Conservation (phyloP, 441 rosid genomes). For the Theobroma grandiflorum region DNA sequence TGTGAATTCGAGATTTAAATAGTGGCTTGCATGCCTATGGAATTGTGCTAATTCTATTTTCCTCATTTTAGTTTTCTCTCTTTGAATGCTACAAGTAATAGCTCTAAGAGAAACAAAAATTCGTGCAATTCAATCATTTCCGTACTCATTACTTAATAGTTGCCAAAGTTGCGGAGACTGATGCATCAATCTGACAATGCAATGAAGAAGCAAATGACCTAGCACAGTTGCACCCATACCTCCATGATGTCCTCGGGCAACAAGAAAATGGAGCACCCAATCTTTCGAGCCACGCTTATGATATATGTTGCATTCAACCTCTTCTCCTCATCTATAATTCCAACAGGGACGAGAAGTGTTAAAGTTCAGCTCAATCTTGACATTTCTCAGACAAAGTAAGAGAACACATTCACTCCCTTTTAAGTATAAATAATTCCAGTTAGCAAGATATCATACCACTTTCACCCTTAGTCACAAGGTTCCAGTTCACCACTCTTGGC, state of each 20-base stretch:
- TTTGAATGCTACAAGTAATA: background rate
- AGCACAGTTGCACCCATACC: constrained; percentile 42
- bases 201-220: background rate
- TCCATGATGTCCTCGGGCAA: constrained; percentile 94
- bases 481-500: constrained; percentile 95
- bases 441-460: constrained; percentile 51
- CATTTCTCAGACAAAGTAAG: background rate
- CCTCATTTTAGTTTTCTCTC: background rate
- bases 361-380: background rate
- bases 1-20: background rate
- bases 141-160: background rate
- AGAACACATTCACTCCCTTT: background rate
- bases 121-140: background rate
- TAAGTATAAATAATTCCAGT: background rate
- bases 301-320: constrained; percentile 91
- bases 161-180: background rate
- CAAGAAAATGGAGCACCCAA: constrained; percentile 95
- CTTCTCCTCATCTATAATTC: constrained; percentile 75
- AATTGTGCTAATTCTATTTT: background rate
- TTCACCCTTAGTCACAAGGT: constrained; percentile 92
- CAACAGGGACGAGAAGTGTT: constrained; percentile 17
- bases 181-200: background rate
- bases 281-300: constrained; percentile 90
- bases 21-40: background rate
- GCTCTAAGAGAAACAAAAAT: background rate